These are phyloP conservation scores for Fusarium pininemorale DNA, from an alignment of 2,329 filamentous ascomycete genomes.

Conservation along the genomic window DNA sequence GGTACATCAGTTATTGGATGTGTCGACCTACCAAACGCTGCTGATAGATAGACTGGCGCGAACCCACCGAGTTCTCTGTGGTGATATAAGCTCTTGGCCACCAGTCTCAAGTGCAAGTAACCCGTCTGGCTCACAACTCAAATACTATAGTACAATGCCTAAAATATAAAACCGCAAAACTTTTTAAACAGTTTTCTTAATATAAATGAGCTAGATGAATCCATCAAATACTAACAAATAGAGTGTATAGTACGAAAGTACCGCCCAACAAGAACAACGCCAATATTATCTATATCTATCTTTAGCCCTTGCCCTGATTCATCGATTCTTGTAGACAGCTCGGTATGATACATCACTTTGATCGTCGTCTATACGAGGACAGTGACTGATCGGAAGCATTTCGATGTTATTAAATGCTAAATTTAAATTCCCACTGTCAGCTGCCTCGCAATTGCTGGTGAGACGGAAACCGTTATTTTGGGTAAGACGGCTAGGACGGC, in stretches of 20 bases:
- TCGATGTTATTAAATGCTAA: background rate
- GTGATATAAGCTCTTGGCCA: no score
- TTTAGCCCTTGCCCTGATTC: background rate
- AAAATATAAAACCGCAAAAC: background rate
- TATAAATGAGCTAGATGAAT: background rate
- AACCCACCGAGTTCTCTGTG: no score
- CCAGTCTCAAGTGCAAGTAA: no score
- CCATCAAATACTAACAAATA: background rate
- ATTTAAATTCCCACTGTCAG: background rate
- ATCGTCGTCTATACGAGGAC: background rate
- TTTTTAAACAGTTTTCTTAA: background rate
- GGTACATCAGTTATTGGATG: no score
- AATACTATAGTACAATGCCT: no score
- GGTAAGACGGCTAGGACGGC: background rate
- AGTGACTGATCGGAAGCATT: background rate
- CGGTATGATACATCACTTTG: background rate
- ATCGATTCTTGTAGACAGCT: background rate
- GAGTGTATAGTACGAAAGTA: rapidly evolving
- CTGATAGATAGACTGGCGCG: no score
- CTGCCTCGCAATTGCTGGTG: background rate
- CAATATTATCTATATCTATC: background rate
- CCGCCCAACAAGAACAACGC: background rate
- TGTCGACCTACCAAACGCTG: no score
- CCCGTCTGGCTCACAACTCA: no score
- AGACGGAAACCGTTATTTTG: background rate